A percentile compares a stretch with the other conserved stretches of the same genome.
These are phyloP conservation scores for Fusarium sp. DNA, from an alignment of 2,329 filamentous ascomycete genomes.

Conservation along the genomic window DNA sequence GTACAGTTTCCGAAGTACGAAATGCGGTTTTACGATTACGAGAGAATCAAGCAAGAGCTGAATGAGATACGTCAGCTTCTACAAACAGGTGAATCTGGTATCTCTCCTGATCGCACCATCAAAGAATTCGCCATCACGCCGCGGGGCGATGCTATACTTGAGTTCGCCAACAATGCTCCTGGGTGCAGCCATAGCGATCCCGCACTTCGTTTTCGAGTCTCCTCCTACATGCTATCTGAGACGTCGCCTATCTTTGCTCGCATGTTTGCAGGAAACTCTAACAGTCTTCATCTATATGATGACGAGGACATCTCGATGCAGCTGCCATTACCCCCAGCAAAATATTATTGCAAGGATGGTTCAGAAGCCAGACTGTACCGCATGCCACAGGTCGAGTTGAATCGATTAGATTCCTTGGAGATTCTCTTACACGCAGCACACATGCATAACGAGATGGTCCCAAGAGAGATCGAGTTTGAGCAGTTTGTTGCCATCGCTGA, in stretches of 20 bases:
- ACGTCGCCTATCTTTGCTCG: slow-evolving; percentile 65
- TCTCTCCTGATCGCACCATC: slow-evolving; percentile 56
- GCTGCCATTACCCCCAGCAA: slow-evolving; percentile 54
- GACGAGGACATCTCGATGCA: slow-evolving; percentile 54
- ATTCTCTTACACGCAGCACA: slow-evolving; percentile 66
- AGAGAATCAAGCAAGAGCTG: slow-evolving; percentile 60
- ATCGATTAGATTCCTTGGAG: slow-evolving; percentile 58
- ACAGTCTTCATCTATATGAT: slow-evolving; percentile 53
- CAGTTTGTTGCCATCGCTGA: slow-evolving; percentile 67
- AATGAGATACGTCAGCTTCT: slow-evolving; percentile 57
- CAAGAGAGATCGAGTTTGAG: slow-evolving; percentile 61
- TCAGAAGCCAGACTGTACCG: slow-evolving; percentile 62
- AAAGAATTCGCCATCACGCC: slow-evolving; percentile 60
- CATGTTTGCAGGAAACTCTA: slow-evolving; percentile 58
- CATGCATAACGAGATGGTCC: slow-evolving; percentile 62
- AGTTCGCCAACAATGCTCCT: slow-evolving; percentile 61
- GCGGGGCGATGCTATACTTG: slow-evolving; percentile 64
- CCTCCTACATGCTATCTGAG: slow-evolving; percentile 64
- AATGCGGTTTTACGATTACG: slow-evolving; percentile 63
- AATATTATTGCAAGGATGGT: slow-evolving; percentile 59
- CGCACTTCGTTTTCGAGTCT: slow-evolving; percentile 64
- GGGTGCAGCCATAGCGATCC: slow-evolving; percentile 54
- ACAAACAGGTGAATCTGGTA: slow-evolving; percentile 57
- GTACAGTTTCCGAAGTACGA: slow-evolving; percentile 60
- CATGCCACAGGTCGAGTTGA: slow-evolving; percentile 66